Base-by-base conservation (phyloP, 495 filamentous ascomycete species). In the Podospora anserina region DNA sequence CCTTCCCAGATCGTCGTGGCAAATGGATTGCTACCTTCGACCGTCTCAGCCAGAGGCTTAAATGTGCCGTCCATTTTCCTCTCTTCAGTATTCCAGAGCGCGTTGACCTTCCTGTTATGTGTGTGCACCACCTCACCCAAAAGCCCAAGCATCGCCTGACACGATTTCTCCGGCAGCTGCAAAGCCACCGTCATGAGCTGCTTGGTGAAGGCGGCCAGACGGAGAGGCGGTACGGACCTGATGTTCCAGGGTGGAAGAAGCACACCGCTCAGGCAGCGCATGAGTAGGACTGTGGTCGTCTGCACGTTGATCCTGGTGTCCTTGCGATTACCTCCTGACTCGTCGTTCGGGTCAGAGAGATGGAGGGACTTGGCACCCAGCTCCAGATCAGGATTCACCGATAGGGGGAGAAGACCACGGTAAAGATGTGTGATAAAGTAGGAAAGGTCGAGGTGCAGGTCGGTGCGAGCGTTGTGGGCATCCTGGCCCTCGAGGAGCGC, bases 361-460 rank as follows among this genome's bases (percentile, higher is more conserved):
- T 90, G 90, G 3, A 94, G 85, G 18, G 92, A 90, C 74, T 92
- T 94, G 54, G 88, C 84, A 76, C 90, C 90, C 72, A 89, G 85
- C 77, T 98, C 96, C 70, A 98, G 87, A 74, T 97, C 93, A 0
- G 95, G 83, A 76, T 94, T 90, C 32, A 93, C 84, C 13, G 89
- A 87, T 20, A 95, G 85, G 15, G 88, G 83, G 70, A 94, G 83
- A 2, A 99, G 87, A 18, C 88, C 89, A 64, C 88, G 88, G 83
- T 96, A 98, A 57, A 98, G 91, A 77, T 97, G 91, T 39, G 90
- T 90, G 75, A 90, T 92, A 85, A 99, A 99, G 86, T 94, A 97
- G 73, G 88, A 90, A 23, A 99, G 87, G 77, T 99, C 96, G 34
- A 99, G 88, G 70, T 92, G 89, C 3, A 97, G 87, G 64, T 81